Percentiles rank a stretch among this genome's conserved stretches.
These are phyloP conservation scores for Talaromyces adpressus DNA, from an alignment of 495 filamentous ascomycete genomes.

Conservation along the genomic window DNA sequence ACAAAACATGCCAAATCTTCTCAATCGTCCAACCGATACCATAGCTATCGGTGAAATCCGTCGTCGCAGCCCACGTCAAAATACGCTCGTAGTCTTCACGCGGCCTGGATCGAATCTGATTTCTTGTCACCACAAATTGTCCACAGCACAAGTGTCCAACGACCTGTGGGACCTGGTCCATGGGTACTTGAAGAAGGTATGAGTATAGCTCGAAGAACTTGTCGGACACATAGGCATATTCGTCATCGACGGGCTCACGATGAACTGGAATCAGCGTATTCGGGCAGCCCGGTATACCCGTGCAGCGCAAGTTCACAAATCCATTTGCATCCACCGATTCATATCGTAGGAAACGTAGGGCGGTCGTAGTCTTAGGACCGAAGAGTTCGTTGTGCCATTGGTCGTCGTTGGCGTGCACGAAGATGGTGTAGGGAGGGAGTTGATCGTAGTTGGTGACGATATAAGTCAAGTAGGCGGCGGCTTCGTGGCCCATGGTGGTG, in stretches of 20 bases:
- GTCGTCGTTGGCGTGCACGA: constrained; percentile 32
- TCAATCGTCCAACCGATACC: constrained; percentile 38
- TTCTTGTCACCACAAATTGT: constrained; percentile 40
- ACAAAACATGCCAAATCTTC: constrained; percentile 37
- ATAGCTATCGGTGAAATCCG: constrained; percentile 27
- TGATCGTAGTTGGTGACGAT: constrained; percentile 30
- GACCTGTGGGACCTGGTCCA: constrained; percentile 24
- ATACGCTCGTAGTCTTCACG: constrained; percentile 36
- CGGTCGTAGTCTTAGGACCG: constrained; percentile 22
- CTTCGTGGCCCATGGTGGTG: constrained; percentile 32
- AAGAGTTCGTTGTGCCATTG: constrained; percentile 42
- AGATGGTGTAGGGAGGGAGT: constrained; percentile 30
- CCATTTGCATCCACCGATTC: constrained; percentile 31
- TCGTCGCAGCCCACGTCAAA: constrained; percentile 31
- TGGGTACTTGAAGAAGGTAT: constrained; percentile 20
- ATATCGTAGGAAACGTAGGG: constrained; percentile 24
- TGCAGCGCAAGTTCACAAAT: constrained; percentile 37
- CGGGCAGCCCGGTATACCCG: constrained; percentile 31
- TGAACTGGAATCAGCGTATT: constrained; percentile 21
- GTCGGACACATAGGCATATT: constrained; percentile 28
- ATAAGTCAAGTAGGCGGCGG: constrained; percentile 34
- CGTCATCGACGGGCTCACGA: constrained; percentile 26
- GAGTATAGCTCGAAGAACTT: constrained; percentile 28
- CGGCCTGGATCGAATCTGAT: constrained; percentile 32
- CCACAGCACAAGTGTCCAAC: constrained; percentile 43